Base-by-base conservation (phyloP, 345 rosid species). In the Dimocarpus longan region DNA sequence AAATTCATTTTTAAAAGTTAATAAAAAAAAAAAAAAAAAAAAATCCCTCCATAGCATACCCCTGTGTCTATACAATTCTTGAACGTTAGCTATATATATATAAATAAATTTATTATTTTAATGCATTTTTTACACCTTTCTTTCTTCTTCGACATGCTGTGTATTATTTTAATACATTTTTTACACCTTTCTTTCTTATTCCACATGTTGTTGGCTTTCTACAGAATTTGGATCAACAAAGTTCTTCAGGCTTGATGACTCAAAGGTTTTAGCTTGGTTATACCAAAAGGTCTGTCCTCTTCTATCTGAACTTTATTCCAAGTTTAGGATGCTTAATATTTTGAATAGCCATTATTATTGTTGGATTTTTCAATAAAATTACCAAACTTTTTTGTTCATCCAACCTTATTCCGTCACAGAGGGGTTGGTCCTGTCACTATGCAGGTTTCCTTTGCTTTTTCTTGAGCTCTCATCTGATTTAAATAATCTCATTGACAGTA, bases 201-300 rank as follows among this genome's bases (percentile, higher is more conserved):
- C 8, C 12, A 46, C 5, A 1, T 46, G 52, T 46, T 46, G 65
- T 32, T 59, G 22, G 56, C 42, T 77, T 16, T 75, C 21, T 84
- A 80, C 87, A 95, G 98, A 88, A 80, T 82, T 92, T 84, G 99
- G 98, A 82, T 87, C 93, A 8, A 80, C 87, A 77, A 92, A 83
- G 66, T 92, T 92, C 82, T 93, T 89, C 79, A 91, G 98, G 82
- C 97, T 95, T 71, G 93, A 92, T 72, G 93, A 93, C 84, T 78
- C 87, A 12, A 95, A 91, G 84, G 95, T 93, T 64, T 73, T 95
- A 80, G 84, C 90, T 68, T 95, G 99, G 99, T 87, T 95, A 77
- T 74, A 64, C 37, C 88, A 68, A 83, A 95, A 95, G 98, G 97
- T 93, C 52, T 68, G 88, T 63, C 71, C 84, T 84, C 75, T 56